Evolutionary conservation across 2,329 filamentous ascomycete genomes (phyloP).

Genomic region (Epichloe baconii): DNA sequence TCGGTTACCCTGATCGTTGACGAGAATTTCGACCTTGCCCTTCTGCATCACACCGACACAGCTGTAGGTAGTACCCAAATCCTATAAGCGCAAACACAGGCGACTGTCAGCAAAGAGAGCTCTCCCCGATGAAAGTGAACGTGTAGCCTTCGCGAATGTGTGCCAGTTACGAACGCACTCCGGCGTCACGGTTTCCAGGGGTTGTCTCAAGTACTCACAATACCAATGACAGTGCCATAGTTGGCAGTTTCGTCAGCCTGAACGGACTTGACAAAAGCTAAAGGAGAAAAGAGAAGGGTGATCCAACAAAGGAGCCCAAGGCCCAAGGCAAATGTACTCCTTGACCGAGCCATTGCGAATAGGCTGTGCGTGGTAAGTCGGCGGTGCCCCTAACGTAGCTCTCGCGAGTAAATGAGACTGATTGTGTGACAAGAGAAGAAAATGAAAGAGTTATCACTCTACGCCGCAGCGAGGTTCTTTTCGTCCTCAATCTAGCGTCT

Average conservation of each 20-base stretch:
- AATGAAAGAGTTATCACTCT: constrained; percentile 12
- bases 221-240: constrained; percentile 86
- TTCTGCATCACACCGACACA: constrained; percentile 95
- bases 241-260: constrained; percentile 60
- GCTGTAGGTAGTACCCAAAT: constrained; percentile 80
- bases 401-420: constrained; percentile 8
- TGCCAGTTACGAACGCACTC: neutral
- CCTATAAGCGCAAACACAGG: constrained; percentile 20
- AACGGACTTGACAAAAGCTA: constrained; percentile 72
- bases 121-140: neutral
- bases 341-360: constrained; percentile 40
- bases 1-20: constrained; percentile 94
- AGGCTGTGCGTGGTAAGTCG: constrained; percentile 10
- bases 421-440: constrained; percentile 12
- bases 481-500: constrained; percentile 18
- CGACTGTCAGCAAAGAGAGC: neutral
- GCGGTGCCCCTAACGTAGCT: constrained; percentile 4
- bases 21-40: constrained; percentile 88
- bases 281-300: constrained; percentile 73
- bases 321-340: constrained; percentile 61
- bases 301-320: constrained; percentile 89
- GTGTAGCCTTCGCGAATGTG: neutral
- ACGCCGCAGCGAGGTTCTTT: constrained; percentile 16
- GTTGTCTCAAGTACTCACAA: constrained; percentile 40
- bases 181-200: neutral